Conservation (phyloP, 805 yeast species). For the Middelhovenomyces tepae region DNA sequence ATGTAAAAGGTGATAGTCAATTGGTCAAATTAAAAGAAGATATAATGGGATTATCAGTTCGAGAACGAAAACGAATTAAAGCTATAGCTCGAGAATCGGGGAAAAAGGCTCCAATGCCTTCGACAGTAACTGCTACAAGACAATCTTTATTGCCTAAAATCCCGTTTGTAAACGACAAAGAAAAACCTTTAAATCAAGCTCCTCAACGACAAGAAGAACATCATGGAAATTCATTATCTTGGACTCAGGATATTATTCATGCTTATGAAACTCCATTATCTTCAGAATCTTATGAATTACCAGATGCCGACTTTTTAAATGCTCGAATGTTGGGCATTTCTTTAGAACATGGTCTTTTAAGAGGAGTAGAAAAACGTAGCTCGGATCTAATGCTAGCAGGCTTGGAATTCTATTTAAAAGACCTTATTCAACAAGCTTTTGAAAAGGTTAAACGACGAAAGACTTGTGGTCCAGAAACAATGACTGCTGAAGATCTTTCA, state of each 20-base stretch:
- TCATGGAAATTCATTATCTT: slow-evolving; percentile 36
- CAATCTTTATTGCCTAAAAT: slow-evolving; percentile 68
- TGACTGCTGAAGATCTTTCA: slow-evolving; percentile 29
- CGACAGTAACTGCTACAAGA: slow-evolving; percentile 30
- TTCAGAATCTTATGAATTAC: slow-evolving; percentile 69
- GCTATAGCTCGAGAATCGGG: slow-evolving; percentile 69
- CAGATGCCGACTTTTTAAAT: slow-evolving; percentile 64
- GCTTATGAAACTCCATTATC: slow-evolving; percentile 77
- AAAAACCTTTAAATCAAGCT: too few species aligned
- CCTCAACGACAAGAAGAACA: slow-evolving; percentile 10
- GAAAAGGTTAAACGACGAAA: slow-evolving; percentile 61
- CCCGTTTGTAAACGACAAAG: slow-evolving; percentile 48
- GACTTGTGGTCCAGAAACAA: slow-evolving; percentile 31
- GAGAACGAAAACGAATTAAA: slow-evolving; percentile 79
- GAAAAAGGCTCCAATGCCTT: slow-evolving; percentile 44
- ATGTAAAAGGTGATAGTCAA: slow-evolving; percentile 41
- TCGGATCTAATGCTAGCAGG: slow-evolving; percentile 76
- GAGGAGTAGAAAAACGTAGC: slow-evolving; percentile 66
- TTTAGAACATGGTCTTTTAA: slow-evolving; percentile 83
- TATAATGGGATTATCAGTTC: slow-evolving; percentile 73
- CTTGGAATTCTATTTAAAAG: slow-evolving; percentile 68
- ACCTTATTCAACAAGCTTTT: slow-evolving; percentile 62
- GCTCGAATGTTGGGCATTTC: slow-evolving; percentile 71
- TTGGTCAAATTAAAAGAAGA: slow-evolving; percentile 77
- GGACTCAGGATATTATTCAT: slow-evolving; percentile 89